Evolutionary conservation across 2,329 filamentous ascomycete species (phyloP).

Genomic region (Aspergillus pseudotamarii): DNA sequence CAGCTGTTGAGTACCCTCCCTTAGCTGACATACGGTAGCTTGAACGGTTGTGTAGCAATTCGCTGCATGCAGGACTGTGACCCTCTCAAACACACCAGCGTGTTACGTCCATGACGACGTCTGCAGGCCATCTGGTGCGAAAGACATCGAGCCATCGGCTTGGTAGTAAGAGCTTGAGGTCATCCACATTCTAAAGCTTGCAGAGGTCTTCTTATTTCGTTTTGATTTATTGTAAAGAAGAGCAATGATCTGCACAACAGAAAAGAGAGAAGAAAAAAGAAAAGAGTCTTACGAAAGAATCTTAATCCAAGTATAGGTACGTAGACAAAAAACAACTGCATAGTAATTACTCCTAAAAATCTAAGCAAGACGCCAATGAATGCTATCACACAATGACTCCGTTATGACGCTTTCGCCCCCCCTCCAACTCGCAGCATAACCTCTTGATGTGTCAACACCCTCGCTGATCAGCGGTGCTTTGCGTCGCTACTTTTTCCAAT

Average conservation of each 20-base stretch:
- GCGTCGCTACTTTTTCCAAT: conserved; percentile 33
- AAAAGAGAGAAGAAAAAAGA: background rate
- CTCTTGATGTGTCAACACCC: background rate
- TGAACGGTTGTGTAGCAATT: background rate
- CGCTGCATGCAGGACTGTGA: background rate
- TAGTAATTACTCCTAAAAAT: background rate
- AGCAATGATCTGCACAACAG: no score
- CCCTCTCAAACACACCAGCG: background rate
- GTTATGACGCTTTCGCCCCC: background rate
- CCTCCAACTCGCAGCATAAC: background rate
- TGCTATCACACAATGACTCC: background rate
- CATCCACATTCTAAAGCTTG: background rate
- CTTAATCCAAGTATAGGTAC: background rate
- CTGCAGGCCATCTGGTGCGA: background rate
- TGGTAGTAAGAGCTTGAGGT: background rate
- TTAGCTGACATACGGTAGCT: background rate
- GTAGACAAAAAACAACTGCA: background rate
- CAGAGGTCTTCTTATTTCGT: background rate
- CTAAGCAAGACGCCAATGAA: background rate
- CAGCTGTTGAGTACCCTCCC: background rate
- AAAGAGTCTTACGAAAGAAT: background rate
- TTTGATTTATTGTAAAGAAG: no score
- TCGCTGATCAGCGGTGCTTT: conserved; percentile 1
- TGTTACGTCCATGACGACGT: background rate
- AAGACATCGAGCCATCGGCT: background rate